A percentile compares a stretch with the other conserved stretches of the same genome.
These are phyloP conservation scores for Phytophthora brassicae DNA, from an alignment of 352 stramenopile species.

Conservation along the genomic window DNA sequence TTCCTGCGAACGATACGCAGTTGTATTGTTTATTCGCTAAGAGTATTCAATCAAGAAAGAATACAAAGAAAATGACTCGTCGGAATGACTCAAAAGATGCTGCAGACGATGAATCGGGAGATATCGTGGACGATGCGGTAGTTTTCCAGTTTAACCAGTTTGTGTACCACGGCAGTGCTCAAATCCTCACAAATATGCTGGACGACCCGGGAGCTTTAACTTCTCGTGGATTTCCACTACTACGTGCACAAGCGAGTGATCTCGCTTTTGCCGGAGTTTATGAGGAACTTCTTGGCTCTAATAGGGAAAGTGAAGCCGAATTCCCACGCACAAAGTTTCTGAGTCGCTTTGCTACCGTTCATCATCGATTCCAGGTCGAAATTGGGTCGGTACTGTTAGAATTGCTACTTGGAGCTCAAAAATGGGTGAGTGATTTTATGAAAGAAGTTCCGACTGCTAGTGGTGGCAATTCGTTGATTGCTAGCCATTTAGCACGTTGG, in stretches of 20 bases:
- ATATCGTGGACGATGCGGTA: conserved; percentile 34
- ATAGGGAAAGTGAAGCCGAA: conserved; percentile 18
- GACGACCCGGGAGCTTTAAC: conserved; percentile 49
- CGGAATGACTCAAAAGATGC: conserved; percentile 19
- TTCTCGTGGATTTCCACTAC: conserved; percentile 36
- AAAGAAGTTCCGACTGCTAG: conserved; percentile 44
- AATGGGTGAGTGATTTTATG: conserved; percentile 59
- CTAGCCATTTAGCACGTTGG: conserved; percentile 51
- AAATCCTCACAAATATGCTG: conserved; percentile 27
- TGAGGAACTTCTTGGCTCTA: conserved; percentile 34
- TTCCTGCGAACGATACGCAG: conserved; percentile 64
- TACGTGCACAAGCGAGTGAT: conserved; percentile 48
- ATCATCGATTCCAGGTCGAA: conserved; percentile 34
- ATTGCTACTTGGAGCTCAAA: conserved; percentile 49
- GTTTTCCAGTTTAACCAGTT: conserved; percentile 75
- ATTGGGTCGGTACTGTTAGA: conserved; percentile 35
- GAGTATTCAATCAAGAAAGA: conserved; percentile 6
- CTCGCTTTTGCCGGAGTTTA: conserved; percentile 39
- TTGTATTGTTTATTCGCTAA: conserved; percentile 51
- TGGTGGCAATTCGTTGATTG: conserved; percentile 19
- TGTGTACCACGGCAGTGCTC: conserved; percentile 46
- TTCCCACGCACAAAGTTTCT: conserved; percentile 24
- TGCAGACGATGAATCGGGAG: conserved; percentile 25
- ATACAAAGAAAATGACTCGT: conserved; percentile 6
- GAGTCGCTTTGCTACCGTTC: conserved; percentile 21